Evolutionary conservation across 805 yeast genomes (phyloP).

Genomic region (Saturnispora sanitii): DNA sequence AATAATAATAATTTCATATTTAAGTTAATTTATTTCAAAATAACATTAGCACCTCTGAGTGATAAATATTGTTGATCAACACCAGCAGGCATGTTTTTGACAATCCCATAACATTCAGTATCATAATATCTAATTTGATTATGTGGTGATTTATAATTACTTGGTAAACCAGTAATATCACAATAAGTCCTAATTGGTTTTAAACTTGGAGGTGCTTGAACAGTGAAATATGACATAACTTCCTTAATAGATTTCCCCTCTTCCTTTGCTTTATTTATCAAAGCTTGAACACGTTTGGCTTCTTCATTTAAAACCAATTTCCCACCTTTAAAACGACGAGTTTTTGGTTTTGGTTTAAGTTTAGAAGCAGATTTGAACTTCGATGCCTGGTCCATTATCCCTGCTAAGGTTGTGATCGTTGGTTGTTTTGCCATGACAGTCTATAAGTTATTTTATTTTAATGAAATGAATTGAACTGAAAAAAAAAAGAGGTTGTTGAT

Average conservation of each 20-base stretch:
- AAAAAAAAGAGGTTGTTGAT: no score
- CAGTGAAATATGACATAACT: conserved; percentile 57
- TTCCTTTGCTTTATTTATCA: conserved; percentile 22
- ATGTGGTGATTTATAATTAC: conserved; percentile 63
- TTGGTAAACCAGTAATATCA: conserved; percentile 85
- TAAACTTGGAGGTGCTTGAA: conserved; percentile 82
- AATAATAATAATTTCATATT: no score
- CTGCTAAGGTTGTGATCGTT: conserved; percentile 23
- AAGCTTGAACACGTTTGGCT: conserved; percentile 46
- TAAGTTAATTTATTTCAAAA: conserved; percentile 54
- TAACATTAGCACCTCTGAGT: conserved; percentile 79
- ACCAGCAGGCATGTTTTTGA: conserved; percentile 76
- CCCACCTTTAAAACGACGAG: conserved; percentile 60
- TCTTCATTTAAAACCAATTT: conserved; percentile 74
- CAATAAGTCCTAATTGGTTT: conserved; percentile 78
- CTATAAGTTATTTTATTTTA: no score
- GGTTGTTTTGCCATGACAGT: conserved; percentile 7
- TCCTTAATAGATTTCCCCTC: conserved; percentile 20
- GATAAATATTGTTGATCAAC: conserved; percentile 88
- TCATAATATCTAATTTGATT: conserved; percentile 72
- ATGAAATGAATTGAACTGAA: no score
- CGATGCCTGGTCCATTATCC: conserved; percentile 33
- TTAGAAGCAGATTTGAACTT: conserved; percentile 63
- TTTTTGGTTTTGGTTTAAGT: conserved; percentile 39
- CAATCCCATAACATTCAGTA: conserved; percentile 70